A percentile compares a stretch with the other conserved stretches of the same genome.
Evolutionary conservation across 805 yeast species (phyloP).

Genomic region (Pichia paraexigua): DNA sequence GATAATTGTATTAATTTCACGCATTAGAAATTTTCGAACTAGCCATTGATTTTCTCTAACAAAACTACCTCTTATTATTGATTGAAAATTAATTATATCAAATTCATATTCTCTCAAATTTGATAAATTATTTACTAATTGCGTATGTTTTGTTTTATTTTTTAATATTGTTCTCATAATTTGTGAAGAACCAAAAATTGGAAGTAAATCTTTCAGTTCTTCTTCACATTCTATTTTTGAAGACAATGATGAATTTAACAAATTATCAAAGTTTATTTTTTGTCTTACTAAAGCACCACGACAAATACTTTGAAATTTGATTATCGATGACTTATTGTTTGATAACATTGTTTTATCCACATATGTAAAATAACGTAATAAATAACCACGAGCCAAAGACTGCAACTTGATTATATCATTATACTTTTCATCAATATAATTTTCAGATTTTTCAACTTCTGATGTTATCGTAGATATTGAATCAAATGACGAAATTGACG

Average conservation of each 20-base stretch:
- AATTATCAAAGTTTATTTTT: constrained; percentile 1
- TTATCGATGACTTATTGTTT: constrained; percentile 45
- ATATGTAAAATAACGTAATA: constrained; percentile 54
- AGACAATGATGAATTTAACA: background rate
- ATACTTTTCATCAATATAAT: background rate
- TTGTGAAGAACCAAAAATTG: constrained; percentile 17
- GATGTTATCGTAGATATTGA: background rate
- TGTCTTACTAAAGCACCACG: constrained; percentile 35
- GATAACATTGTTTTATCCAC: constrained; percentile 55
- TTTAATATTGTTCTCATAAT: constrained; percentile 35
- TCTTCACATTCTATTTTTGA: background rate
- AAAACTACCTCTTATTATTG: constrained; percentile 28
- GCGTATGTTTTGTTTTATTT: constrained; percentile 18
- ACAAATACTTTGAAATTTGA: constrained; percentile 39
- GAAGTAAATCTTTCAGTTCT: background rate
- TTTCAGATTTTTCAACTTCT: background rate
- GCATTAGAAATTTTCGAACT: constrained; percentile 14
- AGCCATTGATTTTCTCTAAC: constrained; percentile 15
- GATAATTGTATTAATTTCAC: constrained; percentile 20
- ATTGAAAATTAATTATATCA: constrained; percentile 27
- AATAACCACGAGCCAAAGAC: constrained; percentile 62
- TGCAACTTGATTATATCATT: constrained; percentile 40
- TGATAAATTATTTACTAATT: constrained; percentile 12
- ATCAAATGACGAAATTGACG: background rate
- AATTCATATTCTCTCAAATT: constrained; percentile 14